Base-by-base conservation (phyloP, 331 rosid genomes). In the Stylosanthes scabra region DNA sequence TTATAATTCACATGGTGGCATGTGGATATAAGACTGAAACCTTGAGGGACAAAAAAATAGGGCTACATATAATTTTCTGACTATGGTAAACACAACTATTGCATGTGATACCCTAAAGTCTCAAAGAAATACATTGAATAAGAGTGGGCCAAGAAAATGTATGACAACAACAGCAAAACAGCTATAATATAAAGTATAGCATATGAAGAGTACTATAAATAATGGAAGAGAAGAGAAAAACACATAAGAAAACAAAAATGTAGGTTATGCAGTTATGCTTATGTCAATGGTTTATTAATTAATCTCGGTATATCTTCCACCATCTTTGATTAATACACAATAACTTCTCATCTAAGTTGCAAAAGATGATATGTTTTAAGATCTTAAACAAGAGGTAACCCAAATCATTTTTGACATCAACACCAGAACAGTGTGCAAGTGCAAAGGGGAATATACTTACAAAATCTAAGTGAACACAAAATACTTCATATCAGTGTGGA, bases 1-100 rank as follows among this genome's bases (percentile, higher is more conserved):
- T 29, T 72, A 49, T 46, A 50, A 49, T 62, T 57, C 83, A 73
- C 75, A 44, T 79, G 67, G 28, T 12, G 44, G 57, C 78, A 78
- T 72, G 37, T 78, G 79, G 75, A 28, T 52, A 9, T n/a, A 20
- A 72, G 66, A 68, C 41, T 55, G 66, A 74, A 34, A 45, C 67
- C 52, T n/a, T 5, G n/a, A 34, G 51, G 68, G 67, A 50, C 52
- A 49, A 62, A 55, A 55, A 74, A 34, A 37, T 42, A 68, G 50
- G 14, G 64, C 6, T 5, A 47, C 63, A 46, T 25, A 11, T 28
- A 66, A 50, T 44, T 56, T 28, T 29, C 41, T 29, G 20, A 41
- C 14, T 2, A 40, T 56, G 65, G 12, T 42, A 71, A 14, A 29
- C 37, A 57, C 45, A 46, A 61, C n/a, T 16, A 46, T 11, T 44